Conservation (phyloP, 805 yeast species). For the Candida argentea region DNA sequence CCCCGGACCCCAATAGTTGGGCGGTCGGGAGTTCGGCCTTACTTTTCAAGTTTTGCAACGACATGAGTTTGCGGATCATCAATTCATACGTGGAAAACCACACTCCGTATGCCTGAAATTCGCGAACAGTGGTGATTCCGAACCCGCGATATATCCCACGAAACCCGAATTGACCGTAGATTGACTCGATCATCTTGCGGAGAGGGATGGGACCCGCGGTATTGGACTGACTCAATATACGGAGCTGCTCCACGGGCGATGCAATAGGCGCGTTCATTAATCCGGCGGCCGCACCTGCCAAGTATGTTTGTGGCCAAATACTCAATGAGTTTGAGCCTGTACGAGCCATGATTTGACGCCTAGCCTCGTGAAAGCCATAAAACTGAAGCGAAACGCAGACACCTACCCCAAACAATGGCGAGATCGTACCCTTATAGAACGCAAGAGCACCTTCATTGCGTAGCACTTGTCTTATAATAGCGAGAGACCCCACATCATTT, state of each 20-base stretch:
- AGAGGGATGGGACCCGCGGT: constrained; percentile 11
- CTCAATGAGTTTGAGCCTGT: constrained; percentile 24
- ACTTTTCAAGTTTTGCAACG: constrained; percentile 21
- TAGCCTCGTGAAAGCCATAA: constrained; percentile 62
- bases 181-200: constrained; percentile 29
- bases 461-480: constrained; percentile 25
- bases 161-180: constrained; percentile 34
- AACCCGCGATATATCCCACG: constrained; percentile 48
- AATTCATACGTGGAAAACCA: constrained; percentile 63
- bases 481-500: constrained; percentile 16
- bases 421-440: constrained; percentile 35
- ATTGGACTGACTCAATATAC: constrained; percentile 52
- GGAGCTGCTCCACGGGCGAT: constrained; percentile 56
- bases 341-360: constrained; percentile 39
- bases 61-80: constrained; percentile 33
- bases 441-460: constrained; percentile 33
- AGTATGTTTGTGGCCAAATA: constrained; percentile 46
- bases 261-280: constrained; percentile 54
- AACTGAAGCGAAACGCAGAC: constrained; percentile 62
- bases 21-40: constrained; percentile 44
- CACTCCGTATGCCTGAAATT: constrained; percentile 64
- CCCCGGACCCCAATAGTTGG: constrained; percentile 49
- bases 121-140: constrained; percentile 44
- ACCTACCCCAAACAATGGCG: constrained; percentile 40
- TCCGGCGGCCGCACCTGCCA: constrained; percentile 60